A percentile compares a stretch with the other conserved stretches of the same genome.
These are phyloP conservation scores for Mallotus repandus DNA, from an alignment of 441 rosid genomes.

Conservation along the genomic window DNA sequence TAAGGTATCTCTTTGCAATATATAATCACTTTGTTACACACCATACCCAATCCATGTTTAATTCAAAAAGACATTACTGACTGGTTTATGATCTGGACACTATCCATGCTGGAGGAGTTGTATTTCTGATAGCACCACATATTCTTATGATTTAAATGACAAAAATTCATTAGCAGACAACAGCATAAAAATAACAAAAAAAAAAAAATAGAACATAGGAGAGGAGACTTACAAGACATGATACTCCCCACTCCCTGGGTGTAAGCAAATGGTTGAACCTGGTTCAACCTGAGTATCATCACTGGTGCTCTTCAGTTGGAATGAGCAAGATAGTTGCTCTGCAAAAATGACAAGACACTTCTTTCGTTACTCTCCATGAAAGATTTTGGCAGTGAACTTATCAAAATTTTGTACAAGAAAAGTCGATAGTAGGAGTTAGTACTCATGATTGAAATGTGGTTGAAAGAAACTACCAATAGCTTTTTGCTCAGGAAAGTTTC, in stretches of 20 bases:
- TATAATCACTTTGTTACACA: neutral
- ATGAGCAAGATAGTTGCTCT: slow-evolving; percentile 76
- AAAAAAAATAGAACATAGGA: neutral
- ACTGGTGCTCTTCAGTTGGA: slow-evolving; percentile 71
- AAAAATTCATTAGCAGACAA: neutral
- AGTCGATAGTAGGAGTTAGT: neutral
- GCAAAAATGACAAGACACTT: slow-evolving; percentile 19
- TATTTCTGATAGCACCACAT: neutral
- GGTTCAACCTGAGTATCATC: slow-evolving; percentile 62
- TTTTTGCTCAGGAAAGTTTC: neutral
- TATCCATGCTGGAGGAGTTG: neutral
- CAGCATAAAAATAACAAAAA: neutral
- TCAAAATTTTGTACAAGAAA: neutral
- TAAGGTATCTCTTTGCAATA: neutral
- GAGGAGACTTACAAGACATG: slow-evolving; percentile 76
- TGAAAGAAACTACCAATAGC: neutral
- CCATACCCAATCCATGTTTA: neutral
- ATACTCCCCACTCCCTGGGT: slow-evolving; percentile 80
- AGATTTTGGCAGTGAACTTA: neutral
- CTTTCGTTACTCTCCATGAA: neutral
- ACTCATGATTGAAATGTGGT: slow-evolving; percentile 1
- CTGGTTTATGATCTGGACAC: neutral
- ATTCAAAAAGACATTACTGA: neutral
- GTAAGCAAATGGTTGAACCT: slow-evolving; percentile 66
- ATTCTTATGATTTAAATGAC: neutral